Base-by-base conservation (phyloP, 2,329 filamentous ascomycete genomes). In the Botrytis hyacinthi region DNA sequence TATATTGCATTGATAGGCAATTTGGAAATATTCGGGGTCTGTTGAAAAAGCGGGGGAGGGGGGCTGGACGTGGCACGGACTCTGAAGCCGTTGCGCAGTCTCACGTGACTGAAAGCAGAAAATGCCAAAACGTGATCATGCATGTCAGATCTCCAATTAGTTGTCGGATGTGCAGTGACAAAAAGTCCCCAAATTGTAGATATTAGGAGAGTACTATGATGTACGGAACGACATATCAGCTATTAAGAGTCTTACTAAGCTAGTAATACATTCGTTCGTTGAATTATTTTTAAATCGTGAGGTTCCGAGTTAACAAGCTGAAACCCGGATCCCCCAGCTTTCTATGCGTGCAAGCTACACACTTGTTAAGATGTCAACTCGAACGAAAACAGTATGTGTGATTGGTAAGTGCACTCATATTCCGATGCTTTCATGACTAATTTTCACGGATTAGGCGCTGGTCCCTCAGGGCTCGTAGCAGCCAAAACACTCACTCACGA, bases 401-500 rank as follows among this genome's bases (percentile, higher is more conserved):
- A 76, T 80, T 59, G 79, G 79, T 80, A 72, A 60, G 62, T 48
- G 59, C 37, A 35, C 26, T 32, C 44, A 14, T 26, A 4, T 14
- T 35, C n/a, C n/a, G 37, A 66, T 60, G 9, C n/a, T 40, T 32
- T 37, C n/a, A 76, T 37, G 14, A 40, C 54, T 73, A 48, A 70
- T 42, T 1, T 40, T 60, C n/a, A 40, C 2, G 40, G n/a, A 32
- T 42, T 18, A 92, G 91, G 91, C 70, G 91, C 90, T 71, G 91
- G 91, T 1, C 91, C 91, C 18, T 89, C 91, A 1, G 91, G 90
- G 51, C 86, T 93, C 35, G 89, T 90, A 26, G 89, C 90, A 16
- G 91, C 91, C 77, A 96, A 95, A 83, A 92, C 90, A 0, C 85
- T 96, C 42, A 85, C 94, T 75, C 85, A 90, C 82, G 85, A 89